phyloP scores from a whole-genome alignment of 2,329 filamentous ascomycete genomes.

The Verticillium nubilum region DNA sequence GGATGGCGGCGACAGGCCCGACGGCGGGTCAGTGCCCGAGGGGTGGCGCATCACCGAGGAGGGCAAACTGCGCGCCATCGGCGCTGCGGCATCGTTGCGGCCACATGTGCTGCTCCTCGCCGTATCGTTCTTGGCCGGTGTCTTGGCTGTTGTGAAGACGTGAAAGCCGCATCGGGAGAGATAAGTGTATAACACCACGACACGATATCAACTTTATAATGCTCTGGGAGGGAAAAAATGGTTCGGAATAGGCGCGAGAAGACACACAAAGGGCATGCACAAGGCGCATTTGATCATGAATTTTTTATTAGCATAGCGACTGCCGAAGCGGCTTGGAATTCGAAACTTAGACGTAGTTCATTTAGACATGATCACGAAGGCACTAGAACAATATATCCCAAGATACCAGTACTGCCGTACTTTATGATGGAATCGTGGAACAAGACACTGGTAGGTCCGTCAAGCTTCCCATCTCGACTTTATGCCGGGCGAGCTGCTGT shows the following conservation, averaged over 20 bases:
- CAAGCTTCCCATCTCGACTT: no score
- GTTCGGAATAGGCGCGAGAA: background rate
- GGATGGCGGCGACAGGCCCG: conserved; percentile 50
- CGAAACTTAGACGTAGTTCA: background rate
- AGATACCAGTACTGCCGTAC: background rate
- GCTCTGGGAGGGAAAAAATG: background rate
- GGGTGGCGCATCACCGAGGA: conserved; percentile 76
- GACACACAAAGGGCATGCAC: background rate
- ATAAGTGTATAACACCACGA: background rate
- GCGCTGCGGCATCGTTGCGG: conserved; percentile 44
- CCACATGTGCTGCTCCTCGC: conserved; percentile 18
- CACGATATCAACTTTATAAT: conserved; percentile 1
- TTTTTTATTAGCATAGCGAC: background rate
- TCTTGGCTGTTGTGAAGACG: conserved; percentile 9
- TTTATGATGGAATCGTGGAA: background rate
- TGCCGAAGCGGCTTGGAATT: background rate
- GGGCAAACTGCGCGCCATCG: conserved; percentile 73
- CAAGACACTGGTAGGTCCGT: no score
- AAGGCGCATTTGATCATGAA: background rate
- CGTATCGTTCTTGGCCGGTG: conserved; percentile 17
- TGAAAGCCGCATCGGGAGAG: background rate
- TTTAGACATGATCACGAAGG: background rate
- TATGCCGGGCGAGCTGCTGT: no score
- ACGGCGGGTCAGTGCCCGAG: conserved; percentile 58
- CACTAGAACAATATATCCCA: background rate